phyloP scores from a whole-genome alignment of 2,329 filamentous ascomycete species.

The Scedosporium aurantiacum region DNA sequence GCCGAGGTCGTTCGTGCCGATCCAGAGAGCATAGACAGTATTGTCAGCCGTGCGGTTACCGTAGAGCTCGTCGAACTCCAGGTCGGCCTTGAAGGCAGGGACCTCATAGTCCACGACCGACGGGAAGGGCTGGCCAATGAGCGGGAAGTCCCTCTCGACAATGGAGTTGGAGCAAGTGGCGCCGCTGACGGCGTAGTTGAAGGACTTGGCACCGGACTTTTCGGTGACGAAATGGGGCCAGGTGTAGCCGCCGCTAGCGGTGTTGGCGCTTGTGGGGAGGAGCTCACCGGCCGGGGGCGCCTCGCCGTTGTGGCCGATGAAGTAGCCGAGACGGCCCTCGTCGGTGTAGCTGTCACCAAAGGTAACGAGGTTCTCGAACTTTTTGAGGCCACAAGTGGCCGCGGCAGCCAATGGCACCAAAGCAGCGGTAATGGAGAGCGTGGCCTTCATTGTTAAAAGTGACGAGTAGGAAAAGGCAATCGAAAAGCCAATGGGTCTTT shows the following conservation, averaged over 20 bases:
- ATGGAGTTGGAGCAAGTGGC: slow-evolving; percentile 63
- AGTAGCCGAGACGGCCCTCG: slow-evolving; percentile 55
- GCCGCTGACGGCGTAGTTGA: slow-evolving; percentile 63
- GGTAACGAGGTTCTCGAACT: slow-evolving; percentile 51
- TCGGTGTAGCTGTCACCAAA: slow-evolving; percentile 74
- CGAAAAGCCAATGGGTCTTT: not conserved
- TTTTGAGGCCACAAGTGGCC: not conserved
- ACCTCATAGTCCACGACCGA: slow-evolving; percentile 52
- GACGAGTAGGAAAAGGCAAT: not conserved
- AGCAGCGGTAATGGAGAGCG: not conserved
- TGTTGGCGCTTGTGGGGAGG: slow-evolving; percentile 34
- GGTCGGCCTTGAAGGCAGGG: slow-evolving; percentile 42
- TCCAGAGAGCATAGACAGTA: slow-evolving; percentile 68
- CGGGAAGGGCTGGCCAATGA: slow-evolving; percentile 46
- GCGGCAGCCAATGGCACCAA: not conserved
- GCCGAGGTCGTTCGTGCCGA: slow-evolving; percentile 72
- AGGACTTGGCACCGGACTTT: slow-evolving; percentile 42
- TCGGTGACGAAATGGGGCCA: slow-evolving; percentile 60
- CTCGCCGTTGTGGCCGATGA: slow-evolving; percentile 43
- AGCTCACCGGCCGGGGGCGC: slow-evolving; percentile 50
- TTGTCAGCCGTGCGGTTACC: slow-evolving; percentile 36
- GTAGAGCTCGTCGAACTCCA: slow-evolving; percentile 29
- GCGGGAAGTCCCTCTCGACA: slow-evolving; percentile 40
- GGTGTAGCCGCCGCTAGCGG: slow-evolving; percentile 52
- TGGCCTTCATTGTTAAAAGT: slow-evolving; percentile 1